Conservation (phyloP, 208 protist genomes). For the Acanthamoeba royreba region DNA sequence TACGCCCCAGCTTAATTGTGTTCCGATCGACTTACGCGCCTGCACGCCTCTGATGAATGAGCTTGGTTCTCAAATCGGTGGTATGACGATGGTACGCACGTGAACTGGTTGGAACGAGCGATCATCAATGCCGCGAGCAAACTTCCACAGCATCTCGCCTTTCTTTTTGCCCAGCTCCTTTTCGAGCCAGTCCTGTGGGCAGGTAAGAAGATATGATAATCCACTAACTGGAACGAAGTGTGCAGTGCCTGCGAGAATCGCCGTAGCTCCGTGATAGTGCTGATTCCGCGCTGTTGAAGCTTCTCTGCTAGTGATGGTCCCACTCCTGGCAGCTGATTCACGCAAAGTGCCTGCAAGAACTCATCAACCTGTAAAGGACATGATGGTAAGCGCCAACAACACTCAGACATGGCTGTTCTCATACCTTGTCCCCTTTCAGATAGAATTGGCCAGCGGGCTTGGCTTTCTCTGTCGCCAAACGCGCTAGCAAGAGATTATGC, state of each 20-base stretch:
- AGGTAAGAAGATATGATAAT: not conserved
- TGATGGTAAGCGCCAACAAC: not conserved
- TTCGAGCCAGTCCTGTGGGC: not conserved
- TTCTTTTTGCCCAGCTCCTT: conserved; percentile 21
- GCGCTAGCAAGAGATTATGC: conserved; percentile 1
- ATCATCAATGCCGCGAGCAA: not conserved
- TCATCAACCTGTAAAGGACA: not conserved
- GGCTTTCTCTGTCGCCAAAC: conserved; percentile 11
- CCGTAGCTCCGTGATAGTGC: not conserved
- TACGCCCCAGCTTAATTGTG: conserved; percentile 34
- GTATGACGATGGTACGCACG: not conserved
- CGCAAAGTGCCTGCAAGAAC: not conserved
- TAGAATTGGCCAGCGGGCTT: conserved; percentile 27
- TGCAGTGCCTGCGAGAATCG: not conserved
- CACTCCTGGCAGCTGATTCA: not conserved
- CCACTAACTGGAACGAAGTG: not conserved
- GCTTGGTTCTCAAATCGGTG: too few species aligned
- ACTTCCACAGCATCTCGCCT: conserved; percentile 28
- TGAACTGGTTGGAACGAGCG: not conserved
- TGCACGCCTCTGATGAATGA: not conserved
- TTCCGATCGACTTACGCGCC: conserved; percentile 5
- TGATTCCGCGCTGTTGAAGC: not conserved
- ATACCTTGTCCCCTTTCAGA: not conserved
- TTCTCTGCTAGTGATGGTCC: conserved; percentile 11
- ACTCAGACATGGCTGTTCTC: not conserved